Evolutionary conservation across 1,284 basidiomycete genomes (phyloP), one percentile per base, ranked within the genome.

Genomic region (Pascua guehoae): DNA sequence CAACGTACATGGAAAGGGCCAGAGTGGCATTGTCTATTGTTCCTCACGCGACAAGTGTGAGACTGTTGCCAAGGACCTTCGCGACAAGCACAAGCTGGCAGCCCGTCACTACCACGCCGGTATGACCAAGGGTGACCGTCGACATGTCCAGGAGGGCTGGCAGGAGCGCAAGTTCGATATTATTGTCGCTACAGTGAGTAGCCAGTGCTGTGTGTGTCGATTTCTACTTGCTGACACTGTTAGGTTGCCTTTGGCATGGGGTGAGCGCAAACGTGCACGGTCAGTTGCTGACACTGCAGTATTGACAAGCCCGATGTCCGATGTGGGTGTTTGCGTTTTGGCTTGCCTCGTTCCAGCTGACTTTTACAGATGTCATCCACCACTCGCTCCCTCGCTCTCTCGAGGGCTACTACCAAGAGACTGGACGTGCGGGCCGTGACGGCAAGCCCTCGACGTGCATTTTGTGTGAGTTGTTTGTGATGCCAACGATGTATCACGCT

Each of bases 201-300:
- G n/a, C 62, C 9, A 18, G 9, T 14, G 14, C 46, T 59, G 36
- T 32, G 24, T 32, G 24, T 32, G 24, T 32, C 24, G 24, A 32
- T 3, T 32, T 32, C 24, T 32, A 7, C 24, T 3, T 32, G 24
- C 24, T 32, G 24, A 32, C 24, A 51, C 41, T 17, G 18, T 52
- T 62, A 88, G 86, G 82, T 91, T 64, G 91, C 91, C 0, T 98
- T 98, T 72, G 95, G 95, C 10, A 97, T 98, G 95, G 95, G 94
- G 68, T 70, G 52, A 61, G 66, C 52, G 24, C 15, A 9, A 4
- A 12, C n/a, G 10, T 12, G 38, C 1, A 41, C 18, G 3, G 9
- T 18, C 8, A 14, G n/a, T 32, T 36, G 39, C 18, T 41, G 8
- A 49, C 41, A 32, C 24, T 7, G 3, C 53, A 71, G 71, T 15